These are phyloP conservation scores for Croton setiger DNA, from an alignment of 441 rosid species.

Conservation along the genomic window DNA sequence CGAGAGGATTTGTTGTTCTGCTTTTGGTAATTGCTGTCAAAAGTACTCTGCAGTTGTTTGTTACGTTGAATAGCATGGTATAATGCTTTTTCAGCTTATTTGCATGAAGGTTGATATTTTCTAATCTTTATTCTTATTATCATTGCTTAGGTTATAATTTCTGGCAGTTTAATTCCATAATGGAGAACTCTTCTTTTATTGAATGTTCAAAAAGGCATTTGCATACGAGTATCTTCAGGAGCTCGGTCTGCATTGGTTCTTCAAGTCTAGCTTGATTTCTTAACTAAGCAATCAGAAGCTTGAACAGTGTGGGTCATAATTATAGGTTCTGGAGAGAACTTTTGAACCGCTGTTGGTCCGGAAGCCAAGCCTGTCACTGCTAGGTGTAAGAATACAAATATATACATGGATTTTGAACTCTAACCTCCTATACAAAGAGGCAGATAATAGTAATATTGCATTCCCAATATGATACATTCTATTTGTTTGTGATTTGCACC, in stretches of 20 bases:
- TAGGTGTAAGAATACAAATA: not conserved
- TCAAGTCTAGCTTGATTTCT: not conserved
- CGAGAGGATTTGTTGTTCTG: too few relatives aligned
- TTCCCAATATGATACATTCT: not conserved
- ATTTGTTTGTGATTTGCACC: not conserved
- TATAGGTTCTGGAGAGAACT: not conserved
- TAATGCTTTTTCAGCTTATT: not conserved
- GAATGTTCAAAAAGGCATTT: not conserved
- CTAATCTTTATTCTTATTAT: not conserved
- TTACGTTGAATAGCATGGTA: not conserved
- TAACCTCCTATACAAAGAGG: too few relatives aligned
- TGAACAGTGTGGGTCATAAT: not conserved
- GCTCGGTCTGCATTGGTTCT: not conserved
- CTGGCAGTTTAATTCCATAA: not conserved
- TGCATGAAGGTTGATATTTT: not conserved
- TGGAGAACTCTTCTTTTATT: not conserved
- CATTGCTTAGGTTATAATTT: not conserved
- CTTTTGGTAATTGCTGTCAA: not conserved
- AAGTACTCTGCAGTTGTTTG: not conserved
- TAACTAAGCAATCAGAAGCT: not conserved
- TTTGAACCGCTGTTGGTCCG: not conserved
- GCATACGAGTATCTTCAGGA: not conserved
- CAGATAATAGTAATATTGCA: too few relatives aligned
- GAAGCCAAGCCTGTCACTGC: too few relatives aligned
- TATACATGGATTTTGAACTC: not conserved